These are phyloP conservation scores for Teunomyces gatunensis DNA, from an alignment of 805 yeast genomes.

Conservation along the genomic window DNA sequence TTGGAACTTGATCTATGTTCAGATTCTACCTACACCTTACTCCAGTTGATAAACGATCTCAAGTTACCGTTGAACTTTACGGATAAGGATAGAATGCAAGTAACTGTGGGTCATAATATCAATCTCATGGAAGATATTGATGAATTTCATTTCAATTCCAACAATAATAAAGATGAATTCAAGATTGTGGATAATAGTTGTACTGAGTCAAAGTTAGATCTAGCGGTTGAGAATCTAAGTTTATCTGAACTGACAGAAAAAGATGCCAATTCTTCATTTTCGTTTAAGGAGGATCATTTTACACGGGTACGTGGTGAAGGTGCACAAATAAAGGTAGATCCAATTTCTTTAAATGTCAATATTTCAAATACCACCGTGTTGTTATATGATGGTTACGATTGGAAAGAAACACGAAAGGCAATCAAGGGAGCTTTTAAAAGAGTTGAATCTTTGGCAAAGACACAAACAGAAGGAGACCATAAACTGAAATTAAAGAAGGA, in stretches of 20 bases:
- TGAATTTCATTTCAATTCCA: neutral
- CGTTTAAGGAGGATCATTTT: conserved; percentile 29
- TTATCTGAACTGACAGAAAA: conserved; percentile 9
- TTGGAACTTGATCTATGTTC: conserved; percentile 65
- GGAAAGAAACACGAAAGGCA: conserved; percentile 72
- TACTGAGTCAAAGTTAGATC: conserved; percentile 13
- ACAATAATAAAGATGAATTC: neutral
- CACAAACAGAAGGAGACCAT: conserved; percentile 26
- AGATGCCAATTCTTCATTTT: conserved; percentile 5
- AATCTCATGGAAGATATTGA: conserved; percentile 42
- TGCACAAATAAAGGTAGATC: conserved; percentile 12
- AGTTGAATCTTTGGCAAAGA: conserved; percentile 46
- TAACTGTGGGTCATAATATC: conserved; percentile 28
- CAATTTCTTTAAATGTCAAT: conserved; percentile 29
- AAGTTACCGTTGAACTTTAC: conserved; percentile 63
- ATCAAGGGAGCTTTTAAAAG: conserved; percentile 64
- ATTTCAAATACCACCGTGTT: conserved; percentile 42
- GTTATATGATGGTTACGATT: conserved; percentile 89
- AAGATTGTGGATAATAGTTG: neutral
- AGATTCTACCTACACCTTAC: conserved; percentile 73
- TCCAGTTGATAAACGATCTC: conserved; percentile 67
- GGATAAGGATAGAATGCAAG: conserved; percentile 58
- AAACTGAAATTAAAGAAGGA: conserved; percentile 6
- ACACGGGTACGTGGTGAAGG: neutral
- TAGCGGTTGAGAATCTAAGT: conserved; percentile 25